Percentiles rank a stretch among this genome's conserved stretches.
These are phyloP conservation scores for Diutina pseudorugosa DNA, from an alignment of 1,139 yeast species.

Conservation along the genomic window DNA sequence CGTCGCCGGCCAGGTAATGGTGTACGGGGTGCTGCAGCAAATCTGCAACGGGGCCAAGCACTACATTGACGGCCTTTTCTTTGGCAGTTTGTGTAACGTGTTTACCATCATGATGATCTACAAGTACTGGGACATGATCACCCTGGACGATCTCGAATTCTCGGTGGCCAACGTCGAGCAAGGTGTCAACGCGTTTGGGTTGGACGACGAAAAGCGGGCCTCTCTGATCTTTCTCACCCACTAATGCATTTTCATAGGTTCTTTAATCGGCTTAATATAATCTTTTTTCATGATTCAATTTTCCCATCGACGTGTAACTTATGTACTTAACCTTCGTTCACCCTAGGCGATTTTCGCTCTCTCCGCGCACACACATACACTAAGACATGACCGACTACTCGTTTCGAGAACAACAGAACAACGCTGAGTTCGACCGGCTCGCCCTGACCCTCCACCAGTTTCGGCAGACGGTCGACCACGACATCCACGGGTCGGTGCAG, in stretches of 20 bases:
- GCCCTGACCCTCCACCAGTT: conserved; percentile 35
- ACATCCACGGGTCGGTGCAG: conserved; percentile 30
- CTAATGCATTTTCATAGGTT: background rate
- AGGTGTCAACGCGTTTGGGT: conserved; percentile 1
- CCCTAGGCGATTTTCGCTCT: too few relatives aligned
- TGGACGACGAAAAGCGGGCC: conserved; percentile 2
- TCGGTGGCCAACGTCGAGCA: conserved; percentile 35
- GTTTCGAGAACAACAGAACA: conserved; percentile 29
- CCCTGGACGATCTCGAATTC: conserved; percentile 92
- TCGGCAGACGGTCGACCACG: conserved; percentile 31
- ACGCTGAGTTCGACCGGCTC: conserved; percentile 31
- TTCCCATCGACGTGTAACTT: too few relatives aligned
- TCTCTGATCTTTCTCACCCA: background rate
- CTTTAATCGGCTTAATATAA: too few relatives aligned
- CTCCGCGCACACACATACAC: background rate
- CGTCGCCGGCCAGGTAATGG: conserved; percentile 64
- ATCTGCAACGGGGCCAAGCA: conserved; percentile 70
- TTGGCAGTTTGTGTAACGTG: conserved; percentile 68
- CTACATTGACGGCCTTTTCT: conserved; percentile 82
- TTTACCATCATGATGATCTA: conserved; percentile 89
- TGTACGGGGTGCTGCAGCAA: conserved; percentile 51
- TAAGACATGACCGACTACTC: conserved; percentile 8
- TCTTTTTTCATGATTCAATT: too few relatives aligned
- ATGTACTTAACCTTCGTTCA: too few relatives aligned
- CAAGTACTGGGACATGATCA: conserved; percentile 93